phyloP scores from a whole-genome alignment of 75 land plant species.

The Selaginella tamariscina region DNA sequence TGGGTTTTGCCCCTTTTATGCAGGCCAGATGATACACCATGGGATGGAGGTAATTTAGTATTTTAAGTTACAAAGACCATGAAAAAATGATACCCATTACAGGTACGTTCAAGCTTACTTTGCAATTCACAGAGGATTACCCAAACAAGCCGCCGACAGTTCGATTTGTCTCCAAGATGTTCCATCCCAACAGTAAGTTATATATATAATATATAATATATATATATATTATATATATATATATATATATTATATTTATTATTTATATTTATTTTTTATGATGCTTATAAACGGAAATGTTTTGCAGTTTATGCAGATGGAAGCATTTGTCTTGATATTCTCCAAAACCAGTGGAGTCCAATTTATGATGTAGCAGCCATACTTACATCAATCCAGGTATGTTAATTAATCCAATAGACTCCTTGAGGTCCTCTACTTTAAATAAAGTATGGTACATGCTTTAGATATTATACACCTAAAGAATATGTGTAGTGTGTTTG shows the following conservation, averaged over 20 bases:
- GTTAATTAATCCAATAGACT: too few species aligned
- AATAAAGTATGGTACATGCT: too few species aligned
- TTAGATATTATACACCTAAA: too few species aligned
- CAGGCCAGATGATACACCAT: slow-evolving; percentile 97
- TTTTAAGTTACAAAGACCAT: background rate
- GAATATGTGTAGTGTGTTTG: too few species aligned
- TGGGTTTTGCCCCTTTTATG: slow-evolving; percentile 18
- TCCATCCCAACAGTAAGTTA: slow-evolving; percentile 63
- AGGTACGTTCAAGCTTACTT: slow-evolving; percentile 89
- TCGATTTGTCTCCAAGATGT: slow-evolving; percentile 83
- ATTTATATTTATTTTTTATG: background rate
- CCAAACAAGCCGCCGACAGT: slow-evolving; percentile 94
- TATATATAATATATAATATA: too few species aligned
- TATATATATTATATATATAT: too few species aligned
- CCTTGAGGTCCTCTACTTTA: too few species aligned
- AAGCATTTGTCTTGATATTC: slow-evolving; percentile 10
- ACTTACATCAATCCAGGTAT: slow-evolving; percentile 8
- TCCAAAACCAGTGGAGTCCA: slow-evolving; percentile 10
- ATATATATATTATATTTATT: too few species aligned
- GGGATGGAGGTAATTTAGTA: slow-evolving; percentile 75
- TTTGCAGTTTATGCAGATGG: slow-evolving; percentile 13
- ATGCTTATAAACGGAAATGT: background rate
- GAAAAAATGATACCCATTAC: background rate
- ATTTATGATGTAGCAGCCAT: slow-evolving; percentile 11
- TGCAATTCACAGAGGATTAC: slow-evolving; percentile 88